These are phyloP conservation scores for Yamadazyma siamensis DNA, from an alignment of 1,139 yeast species.

Conservation along the genomic window DNA sequence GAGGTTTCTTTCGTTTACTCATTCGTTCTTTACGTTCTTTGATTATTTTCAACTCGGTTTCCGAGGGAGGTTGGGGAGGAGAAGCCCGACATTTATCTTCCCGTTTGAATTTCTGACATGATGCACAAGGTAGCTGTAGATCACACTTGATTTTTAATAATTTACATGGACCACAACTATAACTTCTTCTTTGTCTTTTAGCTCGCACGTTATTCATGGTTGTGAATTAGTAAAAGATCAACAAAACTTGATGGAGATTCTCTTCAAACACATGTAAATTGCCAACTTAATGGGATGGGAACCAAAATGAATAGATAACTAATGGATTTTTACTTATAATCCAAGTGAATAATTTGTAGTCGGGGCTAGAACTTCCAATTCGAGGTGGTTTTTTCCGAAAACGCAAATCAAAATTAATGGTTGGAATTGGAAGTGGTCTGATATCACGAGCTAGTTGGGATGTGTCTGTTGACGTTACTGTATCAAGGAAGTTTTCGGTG, in stretches of 20 bases:
- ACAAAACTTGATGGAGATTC: not conserved
- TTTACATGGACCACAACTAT: slow-evolving; percentile 58
- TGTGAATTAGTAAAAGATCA: too few species aligned
- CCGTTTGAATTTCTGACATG: slow-evolving; percentile 45
- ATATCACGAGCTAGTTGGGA: too few species aligned
- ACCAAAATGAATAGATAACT: too few species aligned
- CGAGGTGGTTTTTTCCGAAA: too few species aligned
- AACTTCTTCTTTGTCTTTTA: slow-evolving; percentile 44
- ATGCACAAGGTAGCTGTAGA: slow-evolving; percentile 45
- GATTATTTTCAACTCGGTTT: slow-evolving; percentile 21
- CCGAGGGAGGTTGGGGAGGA: slow-evolving; percentile 49
- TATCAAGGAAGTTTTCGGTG: too few species aligned
- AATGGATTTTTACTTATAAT: slow-evolving; percentile 2
- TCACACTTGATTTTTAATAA: slow-evolving; percentile 53
- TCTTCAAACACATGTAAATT: not conserved
- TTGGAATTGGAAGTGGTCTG: too few species aligned
- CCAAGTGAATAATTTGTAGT: slow-evolving; percentile 1
- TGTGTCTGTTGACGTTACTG: too few species aligned
- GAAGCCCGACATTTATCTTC: slow-evolving; percentile 31
- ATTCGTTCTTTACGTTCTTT: slow-evolving; percentile 22
- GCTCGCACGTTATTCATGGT: slow-evolving; percentile 5
- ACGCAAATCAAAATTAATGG: too few species aligned
- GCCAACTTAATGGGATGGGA: too few species aligned
- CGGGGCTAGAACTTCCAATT: too few species aligned
- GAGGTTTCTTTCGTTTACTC: slow-evolving; percentile 9